phyloP scores from a whole-genome alignment of 2,329 filamentous ascomycete genomes.

The Epichloe uncinata region DNA sequence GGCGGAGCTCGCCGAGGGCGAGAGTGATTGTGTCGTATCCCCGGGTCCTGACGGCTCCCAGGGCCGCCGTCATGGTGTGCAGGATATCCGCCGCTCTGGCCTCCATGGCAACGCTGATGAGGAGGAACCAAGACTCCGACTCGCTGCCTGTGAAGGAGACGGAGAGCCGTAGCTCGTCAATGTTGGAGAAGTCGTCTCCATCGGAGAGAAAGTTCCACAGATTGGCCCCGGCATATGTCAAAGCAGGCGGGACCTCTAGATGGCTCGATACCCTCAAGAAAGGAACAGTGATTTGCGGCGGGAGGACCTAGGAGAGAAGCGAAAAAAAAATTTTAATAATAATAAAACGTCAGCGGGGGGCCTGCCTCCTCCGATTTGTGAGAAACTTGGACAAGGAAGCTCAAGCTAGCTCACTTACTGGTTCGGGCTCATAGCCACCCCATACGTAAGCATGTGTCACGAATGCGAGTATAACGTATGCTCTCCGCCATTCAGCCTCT shows the following conservation, averaged over 20 bases:
- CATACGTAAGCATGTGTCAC: conserved; percentile 81
- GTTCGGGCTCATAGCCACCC: conserved; percentile 62
- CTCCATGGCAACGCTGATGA: conserved; percentile 84
- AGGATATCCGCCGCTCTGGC: conserved; percentile 63
- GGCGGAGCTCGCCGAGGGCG: conserved; percentile 51
- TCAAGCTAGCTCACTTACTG: conserved; percentile 34
- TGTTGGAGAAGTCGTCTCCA: conserved; percentile 40
- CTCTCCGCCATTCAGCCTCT: conserved; percentile 66
- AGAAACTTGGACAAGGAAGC: neutral
- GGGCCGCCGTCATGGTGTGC: conserved; percentile 63
- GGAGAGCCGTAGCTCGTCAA: conserved; percentile 57
- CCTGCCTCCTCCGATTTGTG: no score
- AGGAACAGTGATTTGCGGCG: conserved; percentile 64
- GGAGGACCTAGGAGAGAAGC: conserved; percentile 38
- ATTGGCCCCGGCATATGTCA: conserved; percentile 78
- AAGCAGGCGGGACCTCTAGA: conserved; percentile 72
- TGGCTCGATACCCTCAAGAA: conserved; percentile 58
- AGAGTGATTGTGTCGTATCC: conserved; percentile 48
- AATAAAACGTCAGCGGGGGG: no score
- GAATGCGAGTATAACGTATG: conserved; percentile 67
- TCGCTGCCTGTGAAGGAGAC: conserved; percentile 79
- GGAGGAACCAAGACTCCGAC: conserved; percentile 91
- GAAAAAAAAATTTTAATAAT: neutral
- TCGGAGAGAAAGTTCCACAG: conserved; percentile 67
- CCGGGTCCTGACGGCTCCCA: conserved; percentile 50